Base-by-base conservation (phyloP, 2,329 filamentous ascomycete genomes). In the Alternaria sp. region DNA sequence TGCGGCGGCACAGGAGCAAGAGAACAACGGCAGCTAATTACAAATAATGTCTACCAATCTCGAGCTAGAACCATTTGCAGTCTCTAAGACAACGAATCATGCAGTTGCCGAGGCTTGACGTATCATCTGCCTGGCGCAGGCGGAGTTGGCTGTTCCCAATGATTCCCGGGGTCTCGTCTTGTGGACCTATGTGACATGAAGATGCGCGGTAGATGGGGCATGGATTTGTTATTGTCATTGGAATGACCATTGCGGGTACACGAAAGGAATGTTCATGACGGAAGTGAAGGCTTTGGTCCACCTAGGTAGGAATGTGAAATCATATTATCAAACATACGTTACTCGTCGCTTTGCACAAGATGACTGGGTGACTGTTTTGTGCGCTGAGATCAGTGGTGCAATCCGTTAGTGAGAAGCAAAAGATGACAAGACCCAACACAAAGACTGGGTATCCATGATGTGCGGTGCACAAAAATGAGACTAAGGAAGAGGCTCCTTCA, bases 1-100 rank as follows among this genome's bases (percentile, higher is more conserved):
- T 68, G 71, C 77, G 18, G 93, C 96, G 65, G 65, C 73, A 57
- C 71, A 76, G 57, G 71, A 70, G 32, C 60, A 57, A 30, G 73
- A 78, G 66, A 77, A 75, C 46, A 78, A 75, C 50, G 73, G 73
- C 52, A 77, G 73, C 65, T 76, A 64, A 72, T 59, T 59, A 58
- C 53, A 51, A 44, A 38, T 58, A 52, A 18, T 30, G 28, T 30
- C 28, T 40, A 25, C 48, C 46, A 40, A 44, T 48, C 46, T 60
- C 28, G 59, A 63, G 53, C 57, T 54, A 63, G 54, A 60, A 50
- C 56, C 57, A 57, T 55, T 59, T 59, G 54, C 59, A 41, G 64
- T 68, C 60, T 56, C 54, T 22, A 46, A 54, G 59, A 62, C 51
- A 60, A 60, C 55, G 32, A 41, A 58, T 49, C 53, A 38, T 50